phyloP scores from a whole-genome alignment of 192 early-diverging fungal genomes.

The Phlyctochytrium bullatum region DNA sequence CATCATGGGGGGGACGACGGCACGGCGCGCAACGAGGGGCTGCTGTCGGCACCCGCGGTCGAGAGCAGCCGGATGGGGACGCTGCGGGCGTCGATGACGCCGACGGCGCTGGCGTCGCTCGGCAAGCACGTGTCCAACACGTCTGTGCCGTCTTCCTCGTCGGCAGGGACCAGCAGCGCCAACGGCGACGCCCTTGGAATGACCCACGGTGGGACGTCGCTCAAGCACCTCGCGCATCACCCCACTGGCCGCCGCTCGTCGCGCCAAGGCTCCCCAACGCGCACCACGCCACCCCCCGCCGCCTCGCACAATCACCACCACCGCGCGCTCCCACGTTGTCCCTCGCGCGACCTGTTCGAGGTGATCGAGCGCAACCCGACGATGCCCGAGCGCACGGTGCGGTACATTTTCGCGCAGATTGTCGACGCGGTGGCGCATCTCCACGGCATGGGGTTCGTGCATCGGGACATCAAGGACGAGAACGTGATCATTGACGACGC shows the following conservation, averaged over 20 bases:
- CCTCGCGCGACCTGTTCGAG: slow-evolving; percentile 43
- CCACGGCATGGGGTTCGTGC: slow-evolving; percentile 45
- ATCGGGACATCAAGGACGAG: slow-evolving; percentile 88
- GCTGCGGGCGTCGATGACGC: too few relatives aligned
- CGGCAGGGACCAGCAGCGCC: not conserved
- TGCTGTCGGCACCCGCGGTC: too few relatives aligned
- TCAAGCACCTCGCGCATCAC: not conserved
- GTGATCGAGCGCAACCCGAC: slow-evolving; percentile 38
- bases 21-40: not conserved
- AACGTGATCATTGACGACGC: slow-evolving; percentile 64
- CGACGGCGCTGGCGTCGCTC: too few relatives aligned
- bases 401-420: slow-evolving; percentile 45
- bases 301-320: not conserved
- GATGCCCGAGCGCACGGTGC: slow-evolving; percentile 54
- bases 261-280: not conserved
- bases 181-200: not conserved
- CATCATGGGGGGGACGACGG: not conserved
- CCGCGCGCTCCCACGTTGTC: not conserved
- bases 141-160: not conserved
- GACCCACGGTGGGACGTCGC: not conserved
- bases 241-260: not conserved
- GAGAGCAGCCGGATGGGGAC: too few relatives aligned
- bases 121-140: too few relatives aligned
- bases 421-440: slow-evolving; percentile 39
- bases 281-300: not conserved